phyloP scores from a whole-genome alignment of 164 flowering plant genomes.

The Tinospora cordifolia region DNA sequence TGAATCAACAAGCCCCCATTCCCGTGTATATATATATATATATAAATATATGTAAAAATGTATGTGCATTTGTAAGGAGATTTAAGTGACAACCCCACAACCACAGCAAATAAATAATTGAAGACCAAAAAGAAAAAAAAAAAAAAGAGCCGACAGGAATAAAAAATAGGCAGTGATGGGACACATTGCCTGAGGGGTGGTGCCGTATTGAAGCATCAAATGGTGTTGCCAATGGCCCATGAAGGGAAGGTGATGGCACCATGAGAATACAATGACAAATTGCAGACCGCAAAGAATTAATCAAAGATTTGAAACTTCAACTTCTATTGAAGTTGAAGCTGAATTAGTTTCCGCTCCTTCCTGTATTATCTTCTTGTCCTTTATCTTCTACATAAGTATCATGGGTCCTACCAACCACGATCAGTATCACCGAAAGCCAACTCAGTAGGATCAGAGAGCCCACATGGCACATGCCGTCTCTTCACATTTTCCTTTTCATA shows the following conservation, averaged over 20 bases:
- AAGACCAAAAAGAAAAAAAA: no score
- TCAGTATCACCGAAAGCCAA: slow-evolving; percentile 5
- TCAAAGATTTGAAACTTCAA: neutral
- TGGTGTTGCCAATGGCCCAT: neutral
- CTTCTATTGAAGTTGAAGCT: neutral
- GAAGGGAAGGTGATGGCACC: neutral
- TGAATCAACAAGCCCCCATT: no score
- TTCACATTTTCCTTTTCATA: neutral
- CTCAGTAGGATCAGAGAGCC: slow-evolving; percentile 1
- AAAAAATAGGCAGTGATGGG: neutral
- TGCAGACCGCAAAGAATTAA: neutral
- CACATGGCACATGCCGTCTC: slow-evolving; percentile 1
- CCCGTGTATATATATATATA: no score
- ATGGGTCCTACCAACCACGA: slow-evolving; percentile 6
- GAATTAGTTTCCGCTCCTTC: neutral
- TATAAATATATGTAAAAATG: no score
- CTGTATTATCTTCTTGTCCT: slow-evolving; percentile 5
- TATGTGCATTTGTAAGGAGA: no score
- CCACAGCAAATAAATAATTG: no score
- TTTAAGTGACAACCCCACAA: no score
- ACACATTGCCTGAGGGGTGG: neutral
- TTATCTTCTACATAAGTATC: neutral
- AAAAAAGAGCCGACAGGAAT: no score
- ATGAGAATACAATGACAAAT: slow-evolving; percentile 1
- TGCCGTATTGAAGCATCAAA: neutral